Evolutionary conservation across 352 stramenopile genomes (phyloP).

Genomic region (Globisporangium takayamanum): DNA sequence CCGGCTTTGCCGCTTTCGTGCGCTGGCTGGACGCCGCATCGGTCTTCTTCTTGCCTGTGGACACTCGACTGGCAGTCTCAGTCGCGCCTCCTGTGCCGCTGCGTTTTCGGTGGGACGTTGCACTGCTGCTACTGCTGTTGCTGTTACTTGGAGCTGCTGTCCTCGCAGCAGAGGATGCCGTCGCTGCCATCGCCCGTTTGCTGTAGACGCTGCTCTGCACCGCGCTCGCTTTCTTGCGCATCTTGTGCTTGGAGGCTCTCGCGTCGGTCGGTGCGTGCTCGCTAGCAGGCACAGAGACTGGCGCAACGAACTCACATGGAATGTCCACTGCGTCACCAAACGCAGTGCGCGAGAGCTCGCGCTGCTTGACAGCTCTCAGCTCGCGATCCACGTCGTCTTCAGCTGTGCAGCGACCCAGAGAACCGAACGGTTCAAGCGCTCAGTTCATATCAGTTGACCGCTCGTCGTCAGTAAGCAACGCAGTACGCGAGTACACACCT

Average conservation of each 20-base stretch:
- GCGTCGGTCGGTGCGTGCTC: background rate
- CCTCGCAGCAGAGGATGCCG: conserved; percentile 8
- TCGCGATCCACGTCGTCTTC: conserved; percentile 12
- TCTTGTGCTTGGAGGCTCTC: conserved; percentile 13
- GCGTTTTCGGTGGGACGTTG: background rate
- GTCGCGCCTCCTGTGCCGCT: background rate
- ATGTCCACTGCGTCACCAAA: conserved; percentile 29
- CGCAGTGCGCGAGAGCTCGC: conserved; percentile 26
- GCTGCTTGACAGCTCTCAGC: conserved; percentile 8
- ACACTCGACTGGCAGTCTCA: too few relatives aligned
- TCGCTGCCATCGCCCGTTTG: conserved; percentile 22
- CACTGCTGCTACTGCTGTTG: background rate
- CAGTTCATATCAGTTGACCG: background rate
- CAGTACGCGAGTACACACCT: conserved; percentile 7
- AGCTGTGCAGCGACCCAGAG: background rate
- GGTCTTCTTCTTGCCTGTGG: too few relatives aligned
- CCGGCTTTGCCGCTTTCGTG: conserved; percentile 8
- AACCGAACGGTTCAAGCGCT: too few relatives aligned
- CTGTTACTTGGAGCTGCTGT: background rate
- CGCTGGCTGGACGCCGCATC: background rate
- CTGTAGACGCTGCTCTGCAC: conserved; percentile 21
- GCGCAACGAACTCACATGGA: conserved; percentile 38
- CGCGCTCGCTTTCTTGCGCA: conserved; percentile 9
- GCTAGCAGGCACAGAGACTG: conserved; percentile 6
- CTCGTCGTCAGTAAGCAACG: background rate